A percentile compares a stretch with the other conserved stretches of the same genome.
Conservation (phyloP, 2,329 filamentous ascomycete genomes). For the Colletotrichum sp. region DNA sequence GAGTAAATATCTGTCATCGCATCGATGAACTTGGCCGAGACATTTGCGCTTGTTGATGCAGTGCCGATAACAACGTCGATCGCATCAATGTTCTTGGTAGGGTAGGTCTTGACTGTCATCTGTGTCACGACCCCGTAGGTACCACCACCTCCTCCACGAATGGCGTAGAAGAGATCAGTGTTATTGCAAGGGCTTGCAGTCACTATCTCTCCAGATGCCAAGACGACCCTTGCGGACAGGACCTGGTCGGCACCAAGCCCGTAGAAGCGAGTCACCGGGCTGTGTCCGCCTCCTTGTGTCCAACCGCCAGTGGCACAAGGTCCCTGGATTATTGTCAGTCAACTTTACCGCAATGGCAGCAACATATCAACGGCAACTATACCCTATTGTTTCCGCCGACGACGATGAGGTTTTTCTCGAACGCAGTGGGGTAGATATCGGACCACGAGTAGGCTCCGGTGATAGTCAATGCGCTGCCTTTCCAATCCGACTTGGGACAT, state of each 20-base stretch:
- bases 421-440: constrained; percentile 43
- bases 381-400: constrained; percentile 14
- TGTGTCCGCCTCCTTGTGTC: constrained; percentile 60
- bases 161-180: constrained; percentile 33
- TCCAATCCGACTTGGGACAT: constrained; percentile 28
- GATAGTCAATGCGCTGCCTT: constrained; percentile 42
- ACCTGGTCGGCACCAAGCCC: constrained; percentile 34
- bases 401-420: constrained; percentile 21
- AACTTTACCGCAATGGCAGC: rapidly evolving
- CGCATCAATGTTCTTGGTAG: constrained; percentile 42
- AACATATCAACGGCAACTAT: neutral
- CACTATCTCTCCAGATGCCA: constrained; percentile 28
- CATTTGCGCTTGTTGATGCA: constrained; percentile 16
- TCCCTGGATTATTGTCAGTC: constrained; percentile 28
- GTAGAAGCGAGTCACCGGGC: constrained; percentile 44
- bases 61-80: constrained; percentile 44
- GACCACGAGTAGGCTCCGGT: constrained; percentile 40
- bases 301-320: constrained; percentile 53
- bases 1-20: neutral
- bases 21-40: neutral
- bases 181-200: constrained; percentile 27
- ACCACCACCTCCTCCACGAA: constrained; percentile 32
- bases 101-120: constrained; percentile 17
- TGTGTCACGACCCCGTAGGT: constrained; percentile 35
- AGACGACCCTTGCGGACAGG: constrained; percentile 31